phyloP scores from a whole-genome alignment of 768 basidiomycete genomes.

The Brasilioporus rufonigricans region DNA sequence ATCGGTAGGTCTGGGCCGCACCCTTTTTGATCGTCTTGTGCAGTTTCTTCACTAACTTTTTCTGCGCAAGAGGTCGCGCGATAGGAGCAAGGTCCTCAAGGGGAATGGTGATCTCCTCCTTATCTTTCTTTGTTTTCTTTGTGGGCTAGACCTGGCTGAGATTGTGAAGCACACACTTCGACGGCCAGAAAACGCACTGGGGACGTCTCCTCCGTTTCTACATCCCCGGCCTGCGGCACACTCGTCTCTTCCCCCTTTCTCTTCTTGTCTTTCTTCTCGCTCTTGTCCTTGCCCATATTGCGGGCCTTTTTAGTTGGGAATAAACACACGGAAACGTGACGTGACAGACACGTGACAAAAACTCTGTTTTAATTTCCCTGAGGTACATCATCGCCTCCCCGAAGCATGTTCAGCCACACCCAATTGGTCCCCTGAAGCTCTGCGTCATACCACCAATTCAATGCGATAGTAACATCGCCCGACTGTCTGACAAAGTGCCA shows the following conservation, averaged over 20 bases:
- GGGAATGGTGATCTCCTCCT: constrained; percentile 59
- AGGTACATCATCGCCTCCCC: constrained; percentile 32
- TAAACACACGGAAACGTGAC: constrained; percentile 10
- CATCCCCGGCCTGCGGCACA: constrained; percentile 38
- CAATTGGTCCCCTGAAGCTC: constrained; percentile 71
- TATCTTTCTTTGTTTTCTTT: constrained; percentile 67
- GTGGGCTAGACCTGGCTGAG: constrained; percentile 27
- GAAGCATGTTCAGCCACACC: constrained; percentile 63
- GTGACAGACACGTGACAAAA: constrained; percentile 20
- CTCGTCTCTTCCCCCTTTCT: constrained; percentile 41
- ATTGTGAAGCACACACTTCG: constrained; percentile 30
- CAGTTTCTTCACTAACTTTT: constrained; percentile 91
- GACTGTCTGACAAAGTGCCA: constrained; percentile 88
- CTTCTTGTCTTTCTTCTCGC: constrained; percentile 75
- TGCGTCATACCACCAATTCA: constrained; percentile 91
- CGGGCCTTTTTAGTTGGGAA: not conserved
- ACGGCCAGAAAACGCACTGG: constrained; percentile 25
- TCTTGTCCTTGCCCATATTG: constrained; percentile 70
- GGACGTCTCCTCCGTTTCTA: constrained; percentile 42
- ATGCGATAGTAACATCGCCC: constrained; percentile 57
- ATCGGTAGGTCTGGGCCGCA: constrained; percentile 21
- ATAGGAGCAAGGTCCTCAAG: constrained; percentile 89
- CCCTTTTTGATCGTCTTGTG: constrained; percentile 96
- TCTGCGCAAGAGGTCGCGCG: constrained; percentile 88
- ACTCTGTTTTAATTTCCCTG: constrained; percentile 33